Evolutionary conservation across 108 stramenopile species (phyloP), one percentile per base, ranked within the genome.

Genomic region (Pseudonitzschia pungens): DNA sequence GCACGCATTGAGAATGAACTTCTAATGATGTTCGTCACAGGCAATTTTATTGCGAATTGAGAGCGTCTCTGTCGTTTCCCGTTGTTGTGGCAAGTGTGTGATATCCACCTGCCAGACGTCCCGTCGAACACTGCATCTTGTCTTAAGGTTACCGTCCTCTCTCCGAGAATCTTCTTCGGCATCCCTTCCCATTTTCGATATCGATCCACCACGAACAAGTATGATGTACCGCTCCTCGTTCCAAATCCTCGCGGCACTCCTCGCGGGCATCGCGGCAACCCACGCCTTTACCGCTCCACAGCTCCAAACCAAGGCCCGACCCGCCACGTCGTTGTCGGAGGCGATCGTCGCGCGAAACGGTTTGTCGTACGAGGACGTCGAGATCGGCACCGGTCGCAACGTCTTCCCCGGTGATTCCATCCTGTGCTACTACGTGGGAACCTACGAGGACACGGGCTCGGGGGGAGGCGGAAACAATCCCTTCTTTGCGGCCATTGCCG

Each of bases 401-500:
- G 45, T 76, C 21, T 58, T 76, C 51, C 75, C 75, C 4, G 75
- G 75, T 18, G 75, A 76, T 62, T 31, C 68, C 5, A 67, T 76
- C 7, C 21, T 55, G 53, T 76, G 75, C 43, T 76, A 76, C 59
- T 76, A 76, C 52, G 24, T 51, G 14, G 75, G 75, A 31, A 31
- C 58, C n/a, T 76, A 40, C 60, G 42, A 69, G 33, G 60, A 68
- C 11, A 20, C 21, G 9, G 42, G 9, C 22, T 27, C 29, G 21
- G 71, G 58, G 24, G 45, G 14, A 4, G 54, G 55, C 10, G 31
- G 28, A 69, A 4, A 8, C 33, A 70, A 70, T 43, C 60, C 45
- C 21, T 31, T 63, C 26, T 55, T 55, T 22, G 54, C 54, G 5
- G 54, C 54, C 54, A 26, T 55, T 55, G 54, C 54, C 24, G 45